Percentiles rank a stretch among this genome's conserved stretches.
phyloP scores from a whole-genome alignment of 805 yeast species.

The Vanderwaltozyma yarrowii region DNA sequence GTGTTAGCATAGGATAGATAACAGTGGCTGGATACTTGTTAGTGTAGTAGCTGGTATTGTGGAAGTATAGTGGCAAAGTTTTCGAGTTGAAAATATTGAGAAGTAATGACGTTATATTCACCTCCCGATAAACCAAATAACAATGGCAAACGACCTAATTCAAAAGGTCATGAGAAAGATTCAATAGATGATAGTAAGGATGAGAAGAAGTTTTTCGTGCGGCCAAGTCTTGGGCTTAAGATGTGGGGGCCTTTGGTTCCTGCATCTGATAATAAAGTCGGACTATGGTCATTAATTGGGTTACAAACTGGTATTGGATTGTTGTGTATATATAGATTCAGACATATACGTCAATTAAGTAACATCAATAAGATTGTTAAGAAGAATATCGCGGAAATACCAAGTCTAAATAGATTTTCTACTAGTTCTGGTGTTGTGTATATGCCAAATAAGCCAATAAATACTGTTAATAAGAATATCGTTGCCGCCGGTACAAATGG shows the following conservation, averaged over 20 bases:
- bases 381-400: conserved; percentile 26
- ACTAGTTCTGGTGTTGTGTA: conserved; percentile 17
- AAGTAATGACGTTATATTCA: conserved; percentile 24
- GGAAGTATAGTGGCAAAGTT: too few species aligned
- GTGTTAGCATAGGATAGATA: too few species aligned
- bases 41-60: too few species aligned
- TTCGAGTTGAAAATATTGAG: too few species aligned
- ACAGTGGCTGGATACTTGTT: too few species aligned
- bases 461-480: background rate
- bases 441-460: background rate
- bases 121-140: conserved; percentile 20
- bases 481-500: background rate
- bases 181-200: conserved; percentile 2
- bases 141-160: background rate
- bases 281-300: conserved; percentile 42
- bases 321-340: conserved; percentile 15
- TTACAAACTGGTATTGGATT: conserved; percentile 45
- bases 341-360: conserved; percentile 6
- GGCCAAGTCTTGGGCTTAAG: conserved; percentile 51
- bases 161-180: conserved; percentile 11
- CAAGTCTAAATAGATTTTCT: conserved; percentile 27
- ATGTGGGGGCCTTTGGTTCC: conserved; percentile 69
- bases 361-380: conserved; percentile 4
- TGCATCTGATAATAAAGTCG: conserved; percentile 52
- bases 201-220: conserved; percentile 22